Percentiles rank a stretch among this genome's conserved stretches.
Conservation (phyloP, 805 yeast species). For the Hanseniaspora pseudoguilliermondii region DNA sequence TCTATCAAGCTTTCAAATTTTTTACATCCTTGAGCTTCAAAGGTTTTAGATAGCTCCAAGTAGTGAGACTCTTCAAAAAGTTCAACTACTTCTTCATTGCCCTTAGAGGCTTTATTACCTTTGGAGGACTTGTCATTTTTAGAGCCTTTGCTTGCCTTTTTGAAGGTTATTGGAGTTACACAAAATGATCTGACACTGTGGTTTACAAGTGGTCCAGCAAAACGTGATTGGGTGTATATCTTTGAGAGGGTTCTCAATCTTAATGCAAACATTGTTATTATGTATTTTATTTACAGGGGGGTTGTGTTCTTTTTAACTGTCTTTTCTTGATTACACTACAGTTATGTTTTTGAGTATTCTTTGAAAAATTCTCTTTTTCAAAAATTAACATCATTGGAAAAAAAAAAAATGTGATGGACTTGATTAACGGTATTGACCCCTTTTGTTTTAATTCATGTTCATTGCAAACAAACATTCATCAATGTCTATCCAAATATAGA, state of each 20-base stretch:
- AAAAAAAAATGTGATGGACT: no score
- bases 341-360: no score
- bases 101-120: neutral
- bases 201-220: neutral
- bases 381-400: no score
- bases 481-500: no score
- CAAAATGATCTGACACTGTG: neutral
- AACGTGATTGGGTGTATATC: neutral
- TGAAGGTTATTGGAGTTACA: constrained; percentile 12
- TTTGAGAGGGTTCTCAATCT: neutral
- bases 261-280: neutral
- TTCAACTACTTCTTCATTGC: neutral
- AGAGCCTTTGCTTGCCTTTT: constrained; percentile 1
- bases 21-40: constrained; percentile 39
- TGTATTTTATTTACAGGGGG: neutral
- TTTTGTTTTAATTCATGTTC: no score
- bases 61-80: neutral
- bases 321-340: neutral
- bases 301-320: neutral
- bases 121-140: neutral
- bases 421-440: no score
- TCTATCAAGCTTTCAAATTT: constrained; percentile 43
- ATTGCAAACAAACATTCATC: no score
- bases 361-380: no score
- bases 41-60: constrained; percentile 13